These are phyloP conservation scores for Euphorbia celastroides DNA, from an alignment of 441 rosid genomes.

Conservation along the genomic window DNA sequence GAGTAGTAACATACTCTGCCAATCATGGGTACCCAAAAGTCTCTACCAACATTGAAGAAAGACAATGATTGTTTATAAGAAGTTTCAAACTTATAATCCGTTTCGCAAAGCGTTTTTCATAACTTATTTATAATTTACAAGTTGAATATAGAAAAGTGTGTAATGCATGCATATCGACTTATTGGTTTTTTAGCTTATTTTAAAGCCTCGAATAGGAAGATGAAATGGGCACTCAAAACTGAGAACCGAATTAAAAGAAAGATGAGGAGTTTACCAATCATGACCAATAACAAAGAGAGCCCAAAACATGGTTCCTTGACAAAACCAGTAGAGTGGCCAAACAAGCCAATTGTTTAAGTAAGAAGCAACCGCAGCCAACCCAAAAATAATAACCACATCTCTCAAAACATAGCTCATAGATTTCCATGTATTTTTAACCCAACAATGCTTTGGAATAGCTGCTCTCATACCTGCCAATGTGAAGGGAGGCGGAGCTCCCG, in stretches of 20 bases:
- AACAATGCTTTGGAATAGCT: slow-evolving; percentile 97
- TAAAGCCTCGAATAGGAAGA: no score
- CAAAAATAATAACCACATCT: slow-evolving; percentile 67
- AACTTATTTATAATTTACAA: no score
- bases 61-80: no score
- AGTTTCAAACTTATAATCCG: no score
- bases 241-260: background rate
- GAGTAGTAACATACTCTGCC: no score
- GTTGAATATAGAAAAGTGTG: no score
- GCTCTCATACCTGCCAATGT: slow-evolving; percentile 71
- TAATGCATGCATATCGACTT: no score
- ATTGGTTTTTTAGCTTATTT: no score
- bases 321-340: slow-evolving; percentile 95
- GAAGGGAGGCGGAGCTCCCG: slow-evolving; percentile 80
- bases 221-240: background rate
- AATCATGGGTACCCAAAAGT: no score
- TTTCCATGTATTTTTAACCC: slow-evolving; percentile 90
- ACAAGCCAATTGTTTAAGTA: slow-evolving; percentile 62
- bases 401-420: slow-evolving; percentile 93
- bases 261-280: slow-evolving; percentile 54
- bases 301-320: slow-evolving; percentile 98
- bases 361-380: slow-evolving; percentile 78
- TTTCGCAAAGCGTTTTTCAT: no score
- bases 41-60: no score
- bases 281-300: slow-evolving; percentile 97